Evolutionary conservation across 805 yeast species (phyloP).

Genomic region (Candida yuanshanica): DNA sequence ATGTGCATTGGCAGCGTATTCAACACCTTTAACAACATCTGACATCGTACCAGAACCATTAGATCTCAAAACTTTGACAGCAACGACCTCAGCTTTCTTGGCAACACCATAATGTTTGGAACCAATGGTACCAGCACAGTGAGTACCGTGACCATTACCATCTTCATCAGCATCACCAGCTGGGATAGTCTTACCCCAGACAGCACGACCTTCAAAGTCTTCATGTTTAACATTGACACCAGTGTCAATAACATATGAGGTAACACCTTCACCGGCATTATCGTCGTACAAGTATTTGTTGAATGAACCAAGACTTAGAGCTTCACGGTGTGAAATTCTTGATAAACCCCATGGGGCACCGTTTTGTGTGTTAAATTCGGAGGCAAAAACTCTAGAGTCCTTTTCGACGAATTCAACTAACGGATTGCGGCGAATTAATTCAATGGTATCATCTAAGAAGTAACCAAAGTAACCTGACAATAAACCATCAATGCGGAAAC

Average conservation of each 20-base stretch:
- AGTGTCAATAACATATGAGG: constrained; percentile 84
- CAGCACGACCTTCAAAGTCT: constrained; percentile 80
- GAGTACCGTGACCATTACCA: constrained; percentile 94
- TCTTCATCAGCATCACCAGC: constrained; percentile 63
- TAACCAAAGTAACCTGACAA: constrained; percentile 81
- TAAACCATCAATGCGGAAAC: constrained; percentile 51
- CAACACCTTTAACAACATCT: constrained; percentile 80
- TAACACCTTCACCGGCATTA: constrained; percentile 77
- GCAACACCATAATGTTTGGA: constrained; percentile 79
- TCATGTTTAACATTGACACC: constrained; percentile 73
- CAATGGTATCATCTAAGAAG: constrained; percentile 71
- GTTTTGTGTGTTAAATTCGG: constrained; percentile 59
- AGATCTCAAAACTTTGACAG: constrained; percentile 77
- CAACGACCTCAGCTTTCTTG: constrained; percentile 70
- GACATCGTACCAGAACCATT: constrained; percentile 83
- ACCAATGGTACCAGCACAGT: constrained; percentile 94
- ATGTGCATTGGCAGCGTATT: constrained; percentile 74
- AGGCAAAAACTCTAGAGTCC: constrained; percentile 66
- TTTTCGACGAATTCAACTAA: constrained; percentile 64
- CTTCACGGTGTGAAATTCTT: constrained; percentile 78
- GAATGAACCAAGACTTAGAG: constrained; percentile 61
- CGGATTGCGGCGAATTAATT: constrained; percentile 64
- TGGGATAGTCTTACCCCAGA: constrained; percentile 83
- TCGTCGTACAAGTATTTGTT: constrained; percentile 69
- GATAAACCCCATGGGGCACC: constrained; percentile 96